Base-by-base conservation (phyloP, 2,329 filamentous ascomycete species). In the Fusarium acutatum region DNA sequence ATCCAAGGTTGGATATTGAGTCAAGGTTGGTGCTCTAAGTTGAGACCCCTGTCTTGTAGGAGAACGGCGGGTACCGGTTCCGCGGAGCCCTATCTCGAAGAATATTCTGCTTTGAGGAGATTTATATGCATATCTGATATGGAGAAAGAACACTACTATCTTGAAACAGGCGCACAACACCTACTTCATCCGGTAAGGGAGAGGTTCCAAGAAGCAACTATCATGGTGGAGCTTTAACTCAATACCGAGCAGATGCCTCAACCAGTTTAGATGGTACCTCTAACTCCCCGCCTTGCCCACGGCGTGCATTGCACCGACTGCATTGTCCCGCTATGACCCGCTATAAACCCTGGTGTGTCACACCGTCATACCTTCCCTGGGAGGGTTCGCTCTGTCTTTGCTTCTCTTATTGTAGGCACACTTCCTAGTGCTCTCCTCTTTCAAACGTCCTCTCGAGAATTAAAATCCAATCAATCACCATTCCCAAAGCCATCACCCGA, bases 261-360 rank as follows among this genome's bases (percentile, higher is more conserved):
- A 69, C 11, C 20, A 60, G 71, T 41, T 37, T 69, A 74, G 71
- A 38, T 37, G 54, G 47, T 43, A 61, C 54, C 41, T 60, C n/a
- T 28, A 38, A 35, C 38, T 30, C 54, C 34, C 35, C 61, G n/a
- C 52, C 24, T 41, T 32, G 46, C 67, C 53, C 28, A 52, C 56
- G 49, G 60, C 40, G 49, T 64, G 56, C 66, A 66, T 52, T 73
- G 60, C 52, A 74, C 71, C 44, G 67, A 68, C 54, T 44, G 46
- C 46, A 61, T 35, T 64, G 54, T 58, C 53, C 67, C 67, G 52
- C 70, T 40, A 64, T 35, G 58, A 35, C 43, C 66, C 58, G 60
- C 66, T 70, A 41, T 41, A 49, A 69, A 65, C 66, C 67, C 66
- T 69, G 59, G 57, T 71, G 70, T 60, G 71, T 74, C 71, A 73